These are phyloP conservation scores for Aspergillus intermedius DNA, from an alignment of 2,329 filamentous ascomycete genomes.

Conservation along the genomic window DNA sequence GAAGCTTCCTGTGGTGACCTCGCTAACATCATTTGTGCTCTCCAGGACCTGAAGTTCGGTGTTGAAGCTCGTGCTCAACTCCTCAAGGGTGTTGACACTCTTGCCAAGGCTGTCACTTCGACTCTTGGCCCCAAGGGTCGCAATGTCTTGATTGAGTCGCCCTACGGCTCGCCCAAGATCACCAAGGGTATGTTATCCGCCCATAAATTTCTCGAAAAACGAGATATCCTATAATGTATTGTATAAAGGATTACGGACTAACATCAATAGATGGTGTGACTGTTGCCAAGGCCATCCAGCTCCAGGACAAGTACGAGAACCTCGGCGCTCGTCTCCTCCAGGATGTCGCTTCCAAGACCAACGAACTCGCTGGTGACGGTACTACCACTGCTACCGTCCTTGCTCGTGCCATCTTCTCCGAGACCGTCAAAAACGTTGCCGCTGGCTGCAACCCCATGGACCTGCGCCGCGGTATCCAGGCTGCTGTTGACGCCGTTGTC, in stretches of 20 bases:
- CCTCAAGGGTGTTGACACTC: constrained; percentile 89
- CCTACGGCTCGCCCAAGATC: constrained; percentile 98
- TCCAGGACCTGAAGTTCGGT: constrained; percentile 93
- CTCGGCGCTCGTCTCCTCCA: constrained; percentile 93
- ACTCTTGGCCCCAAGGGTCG: constrained; percentile 96
- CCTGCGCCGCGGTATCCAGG: constrained; percentile 91
- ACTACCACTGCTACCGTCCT: constrained; percentile 97
- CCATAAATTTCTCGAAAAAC: background rate
- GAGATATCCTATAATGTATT: background rate
- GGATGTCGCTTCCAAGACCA: constrained; percentile 98
- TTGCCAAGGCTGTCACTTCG: constrained; percentile 91
- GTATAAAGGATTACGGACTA: constrained; percentile 10
- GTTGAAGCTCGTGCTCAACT: constrained; percentile 87
- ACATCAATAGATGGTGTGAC: constrained; percentile 67
- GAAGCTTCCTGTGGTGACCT: constrained; percentile 9
- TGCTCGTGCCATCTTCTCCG: constrained; percentile 96
- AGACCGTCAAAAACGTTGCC: constrained; percentile 99
- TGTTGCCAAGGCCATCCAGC: constrained; percentile 78
- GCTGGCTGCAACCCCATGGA: constrained; percentile 99
- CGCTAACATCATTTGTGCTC: constrained; percentile 20
- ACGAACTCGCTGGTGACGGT: constrained; percentile 97
- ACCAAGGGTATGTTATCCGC: constrained; percentile 73
- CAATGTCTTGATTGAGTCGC: constrained; percentile 97
- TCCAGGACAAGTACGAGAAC: constrained; percentile 99
- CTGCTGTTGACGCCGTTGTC: constrained; percentile 89